phyloP scores from a whole-genome alignment of 352 stramenopile species.

The Globisporangium recalcitrans region DNA sequence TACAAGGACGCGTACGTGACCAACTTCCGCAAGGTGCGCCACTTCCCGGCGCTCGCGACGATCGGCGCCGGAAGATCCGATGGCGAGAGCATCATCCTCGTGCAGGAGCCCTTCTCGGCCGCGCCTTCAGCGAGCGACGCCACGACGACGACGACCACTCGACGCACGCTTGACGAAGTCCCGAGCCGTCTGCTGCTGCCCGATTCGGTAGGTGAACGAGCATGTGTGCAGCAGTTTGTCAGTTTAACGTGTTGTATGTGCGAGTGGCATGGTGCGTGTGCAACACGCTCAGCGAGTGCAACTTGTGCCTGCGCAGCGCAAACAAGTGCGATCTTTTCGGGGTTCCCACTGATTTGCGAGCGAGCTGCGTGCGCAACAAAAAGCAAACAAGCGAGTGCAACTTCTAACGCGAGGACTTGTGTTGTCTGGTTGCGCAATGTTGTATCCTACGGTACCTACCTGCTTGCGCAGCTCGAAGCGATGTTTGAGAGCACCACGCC shows the following conservation, averaged over 20 bases:
- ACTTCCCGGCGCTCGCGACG: conserved; percentile 62
- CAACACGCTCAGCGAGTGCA: background rate
- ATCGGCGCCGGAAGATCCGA: conserved; percentile 44
- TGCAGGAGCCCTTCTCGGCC: conserved; percentile 52
- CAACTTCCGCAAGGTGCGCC: conserved; percentile 63
- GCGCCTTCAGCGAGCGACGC: conserved; percentile 12
- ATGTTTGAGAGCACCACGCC: conserved; percentile 55
- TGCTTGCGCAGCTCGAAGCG: conserved; percentile 42
- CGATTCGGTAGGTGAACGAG: conserved; percentile 31
- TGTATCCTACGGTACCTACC: background rate
- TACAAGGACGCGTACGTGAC: conserved; percentile 74
- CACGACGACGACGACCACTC: conserved; percentile 1
- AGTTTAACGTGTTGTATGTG: background rate
- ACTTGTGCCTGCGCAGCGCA: background rate
- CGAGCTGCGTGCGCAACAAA: conserved; percentile 1
- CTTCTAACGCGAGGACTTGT: background rate
- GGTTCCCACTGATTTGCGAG: background rate
- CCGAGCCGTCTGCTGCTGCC: conserved; percentile 46
- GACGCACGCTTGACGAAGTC: conserved; percentile 27
- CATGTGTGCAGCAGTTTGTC: background rate
- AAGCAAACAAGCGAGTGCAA: background rate
- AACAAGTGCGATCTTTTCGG: background rate
- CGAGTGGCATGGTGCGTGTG: background rate
- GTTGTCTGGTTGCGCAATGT: background rate
- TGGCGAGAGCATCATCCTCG: conserved; percentile 58